Base-by-base conservation (phyloP, 352 stramenopile species). In the Pythium vanterpoolii region DNA sequence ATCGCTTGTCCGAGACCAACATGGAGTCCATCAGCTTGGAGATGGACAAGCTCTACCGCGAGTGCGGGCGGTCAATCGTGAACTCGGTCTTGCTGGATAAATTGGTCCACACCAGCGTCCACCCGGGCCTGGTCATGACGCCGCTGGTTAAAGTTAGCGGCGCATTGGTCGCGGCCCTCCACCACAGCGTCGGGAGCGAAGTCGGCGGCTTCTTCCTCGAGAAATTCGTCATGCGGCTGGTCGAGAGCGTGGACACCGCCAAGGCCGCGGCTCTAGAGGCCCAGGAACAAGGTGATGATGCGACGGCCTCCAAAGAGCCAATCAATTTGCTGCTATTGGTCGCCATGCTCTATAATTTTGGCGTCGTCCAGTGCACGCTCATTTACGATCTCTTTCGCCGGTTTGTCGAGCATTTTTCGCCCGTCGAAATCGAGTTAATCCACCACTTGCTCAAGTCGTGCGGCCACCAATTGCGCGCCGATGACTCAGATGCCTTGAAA, bases 1-100 rank as follows among this genome's bases (percentile, higher is more conserved):
- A 97, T 64, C 86, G 89, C 39, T 89, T 97, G 46, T 93, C 89
- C 16, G 90, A 97, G 71, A 81, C 76, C 54, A 97, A 97, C 60
- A 93, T 97, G 73, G 88, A 97, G 73, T 86, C 85, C 31, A 81
- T 95, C 31, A 65, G 64, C 3, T 59, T 93, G n/a, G 81, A 91
- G 45, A 77, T 95, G 61, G 85, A 95, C 57, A 85, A 79, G 43
- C 84, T 93, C 46, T 92, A 92, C 60, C 79, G 85, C 47, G 71
- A 79, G 62, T 76, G 83, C 47, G 76, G 72, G 9, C 76, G 83
- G 13, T 86, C 83, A 4, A 76, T 89, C 48, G 80, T 94, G 19
- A 94, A 91, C 56, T 60, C 83, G 42, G 70, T 91, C 18, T 31
- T 94, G 46, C 65, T 90, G 10, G 80, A 90, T 19, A 88, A 87